Conservation (phyloP, 371 early-diverging fungal genomes). For the Synchytrium microbalum region DNA sequence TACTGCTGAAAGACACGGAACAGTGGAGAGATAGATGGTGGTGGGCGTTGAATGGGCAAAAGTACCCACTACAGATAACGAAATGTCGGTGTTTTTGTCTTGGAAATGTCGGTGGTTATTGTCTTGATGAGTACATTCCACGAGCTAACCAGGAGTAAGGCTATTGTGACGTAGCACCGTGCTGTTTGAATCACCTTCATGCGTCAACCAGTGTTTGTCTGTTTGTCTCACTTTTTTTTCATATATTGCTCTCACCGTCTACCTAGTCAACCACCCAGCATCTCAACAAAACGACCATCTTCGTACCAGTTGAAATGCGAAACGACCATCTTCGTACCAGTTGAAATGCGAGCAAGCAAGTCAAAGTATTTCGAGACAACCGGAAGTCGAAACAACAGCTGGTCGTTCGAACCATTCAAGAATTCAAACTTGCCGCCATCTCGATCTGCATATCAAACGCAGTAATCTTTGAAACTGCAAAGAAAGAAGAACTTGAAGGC, state of each 20-base stretch:
- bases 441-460: too few species aligned
- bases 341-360: conserved; percentile 41
- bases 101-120: background rate
- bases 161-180: too few species aligned
- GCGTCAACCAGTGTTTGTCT: too few species aligned
- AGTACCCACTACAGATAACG: background rate
- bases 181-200: too few species aligned
- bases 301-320: conserved; percentile 39
- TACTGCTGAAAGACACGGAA: background rate
- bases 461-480: too few species aligned
- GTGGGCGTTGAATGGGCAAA: background rate
- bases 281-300: conserved; percentile 40
- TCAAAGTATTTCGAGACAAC: conserved; percentile 47
- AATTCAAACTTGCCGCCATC: conserved; percentile 21
- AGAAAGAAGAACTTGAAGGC: too few species aligned
- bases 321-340: conserved; percentile 40
- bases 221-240: too few species aligned
- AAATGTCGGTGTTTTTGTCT: too few species aligned
- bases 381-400: conserved; percentile 40
- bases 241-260: background rate
- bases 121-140: conserved; percentile 3
- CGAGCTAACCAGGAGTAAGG: background rate
- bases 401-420: conserved; percentile 33
- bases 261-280: conserved; percentile 31
- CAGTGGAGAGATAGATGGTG: background rate